Percentiles rank a stretch among this genome's conserved stretches.
phyloP scores from a whole-genome alignment of 495 filamentous ascomycete genomes.

The Lichenothelia convexa region DNA sequence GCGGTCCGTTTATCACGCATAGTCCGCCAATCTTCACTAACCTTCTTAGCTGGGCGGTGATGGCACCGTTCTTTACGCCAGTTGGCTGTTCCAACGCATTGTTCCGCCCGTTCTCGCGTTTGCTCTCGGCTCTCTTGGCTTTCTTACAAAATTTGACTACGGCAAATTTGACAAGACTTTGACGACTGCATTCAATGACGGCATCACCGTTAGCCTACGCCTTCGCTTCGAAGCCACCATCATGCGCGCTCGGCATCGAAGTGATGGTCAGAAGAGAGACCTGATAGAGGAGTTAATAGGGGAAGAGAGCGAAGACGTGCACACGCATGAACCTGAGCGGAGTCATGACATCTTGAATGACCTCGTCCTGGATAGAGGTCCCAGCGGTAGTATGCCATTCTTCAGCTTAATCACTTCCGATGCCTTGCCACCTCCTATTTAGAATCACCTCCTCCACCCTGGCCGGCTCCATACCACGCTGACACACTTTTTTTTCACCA shows the following conservation, averaged over 20 bases:
- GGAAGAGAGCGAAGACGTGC: conserved; percentile 58
- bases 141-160: conserved; percentile 93
- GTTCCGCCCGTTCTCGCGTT: conserved; percentile 90
- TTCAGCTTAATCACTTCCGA: not conserved
- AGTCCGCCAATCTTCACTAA: not conserved
- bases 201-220: conserved; percentile 73
- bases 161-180: conserved; percentile 51
- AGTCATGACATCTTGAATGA: conserved; percentile 87
- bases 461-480: too few relatives aligned
- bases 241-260: conserved; percentile 50
- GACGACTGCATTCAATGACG: conserved; percentile 54
- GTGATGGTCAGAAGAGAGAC: conserved; percentile 26
- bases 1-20: conserved; percentile 27
- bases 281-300: conserved; percentile 82
- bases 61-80: conserved; percentile 86
- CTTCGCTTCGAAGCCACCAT: conserved; percentile 87
- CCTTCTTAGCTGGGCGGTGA: conserved; percentile 59
- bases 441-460: too few relatives aligned
- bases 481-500: conserved; percentile 23
- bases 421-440: not conserved
- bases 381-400: conserved; percentile 55
- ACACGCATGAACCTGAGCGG: conserved; percentile 63
- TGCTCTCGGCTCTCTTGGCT: conserved; percentile 76
- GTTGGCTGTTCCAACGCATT: conserved; percentile 93
- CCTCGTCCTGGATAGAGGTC: conserved; percentile 74